phyloP scores from a whole-genome alignment of 768 basidiomycete genomes.

The Lyophyllum decastes region DNA sequence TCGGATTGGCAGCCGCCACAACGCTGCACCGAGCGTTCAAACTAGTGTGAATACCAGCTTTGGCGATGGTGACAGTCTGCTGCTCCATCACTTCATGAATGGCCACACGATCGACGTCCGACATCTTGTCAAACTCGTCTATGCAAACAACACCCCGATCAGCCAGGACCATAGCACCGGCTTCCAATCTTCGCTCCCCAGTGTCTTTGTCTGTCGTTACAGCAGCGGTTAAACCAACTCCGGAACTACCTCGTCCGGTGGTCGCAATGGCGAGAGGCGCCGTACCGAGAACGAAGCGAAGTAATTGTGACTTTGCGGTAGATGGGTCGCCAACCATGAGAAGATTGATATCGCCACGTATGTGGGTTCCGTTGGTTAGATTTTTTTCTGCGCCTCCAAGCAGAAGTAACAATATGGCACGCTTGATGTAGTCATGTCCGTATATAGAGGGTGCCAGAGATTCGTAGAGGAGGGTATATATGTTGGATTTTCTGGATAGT shows the following conservation, averaged over 20 bases:
- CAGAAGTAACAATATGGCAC: slow-evolving; percentile 87
- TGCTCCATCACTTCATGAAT: slow-evolving; percentile 99
- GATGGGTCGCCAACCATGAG: slow-evolving; percentile 99
- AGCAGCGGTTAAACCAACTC: slow-evolving; percentile 97
- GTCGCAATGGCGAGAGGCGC: slow-evolving; percentile 98
- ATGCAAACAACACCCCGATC: slow-evolving; percentile 99
- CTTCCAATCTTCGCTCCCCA: slow-evolving; percentile 94
- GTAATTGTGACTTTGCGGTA: slow-evolving; percentile 96
- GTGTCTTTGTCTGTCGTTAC: slow-evolving; percentile 99
- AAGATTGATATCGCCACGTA: slow-evolving; percentile 98
- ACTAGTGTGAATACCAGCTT: slow-evolving; percentile 98
- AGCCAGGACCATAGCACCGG: slow-evolving; percentile 99
- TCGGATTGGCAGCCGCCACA: slow-evolving; percentile 97
- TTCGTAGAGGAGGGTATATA: slow-evolving; percentile 86
- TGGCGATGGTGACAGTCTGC: slow-evolving; percentile 99
- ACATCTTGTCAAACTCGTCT: slow-evolving; percentile 99
- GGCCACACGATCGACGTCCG: slow-evolving; percentile 96
- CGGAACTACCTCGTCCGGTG: slow-evolving; percentile 96
- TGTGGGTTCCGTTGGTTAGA: slow-evolving; percentile 94
- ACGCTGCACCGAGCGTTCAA: slow-evolving; percentile 98
- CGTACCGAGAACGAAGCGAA: slow-evolving; percentile 94
- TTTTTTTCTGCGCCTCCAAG: slow-evolving; percentile 99
- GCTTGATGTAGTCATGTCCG: slow-evolving; percentile 95
- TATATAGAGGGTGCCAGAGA: slow-evolving; percentile 98
- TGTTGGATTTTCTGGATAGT: slow-evolving; percentile 82